Conservation (phyloP, 345 rosid genomes). For the Syzygium grande region DNA sequence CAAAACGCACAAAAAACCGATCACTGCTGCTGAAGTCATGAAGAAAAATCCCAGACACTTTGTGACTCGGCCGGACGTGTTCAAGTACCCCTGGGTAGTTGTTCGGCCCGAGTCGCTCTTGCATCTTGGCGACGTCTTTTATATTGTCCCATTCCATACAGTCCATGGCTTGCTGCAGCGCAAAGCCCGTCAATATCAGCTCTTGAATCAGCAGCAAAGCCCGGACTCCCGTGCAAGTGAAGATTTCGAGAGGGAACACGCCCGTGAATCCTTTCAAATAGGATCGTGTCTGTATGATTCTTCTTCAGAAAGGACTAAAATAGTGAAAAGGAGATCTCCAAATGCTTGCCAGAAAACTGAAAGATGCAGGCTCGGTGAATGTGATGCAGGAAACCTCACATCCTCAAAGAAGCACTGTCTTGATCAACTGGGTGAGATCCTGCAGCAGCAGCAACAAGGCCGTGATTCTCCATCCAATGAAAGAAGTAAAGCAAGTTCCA, state of each 20-base stretch:
- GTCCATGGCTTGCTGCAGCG: constrained; percentile 10
- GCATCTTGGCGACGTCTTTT: constrained; percentile 28
- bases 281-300: neutral
- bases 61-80: constrained; percentile 34
- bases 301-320: neutral
- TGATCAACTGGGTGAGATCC: neutral
- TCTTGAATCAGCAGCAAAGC: neutral
- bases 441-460: neutral
- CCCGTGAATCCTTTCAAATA: neutral
- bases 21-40: constrained; percentile 33
- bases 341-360: neutral
- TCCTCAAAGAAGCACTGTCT: neutral
- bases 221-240: neutral
- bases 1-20: constrained; percentile 16
- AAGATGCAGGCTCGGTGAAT: neutral
- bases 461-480: neutral
- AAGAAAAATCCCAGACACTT: constrained; percentile 34
- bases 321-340: neutral
- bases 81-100: constrained; percentile 36
- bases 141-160: constrained; percentile 28
- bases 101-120: constrained; percentile 25
- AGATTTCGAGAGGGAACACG: neutral
- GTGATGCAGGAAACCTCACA: neutral
- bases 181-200: neutral
- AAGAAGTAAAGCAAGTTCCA: neutral